Conservation (phyloP, 2,329 filamentous ascomycete species). For the Trichoderma oligosporum region DNA sequence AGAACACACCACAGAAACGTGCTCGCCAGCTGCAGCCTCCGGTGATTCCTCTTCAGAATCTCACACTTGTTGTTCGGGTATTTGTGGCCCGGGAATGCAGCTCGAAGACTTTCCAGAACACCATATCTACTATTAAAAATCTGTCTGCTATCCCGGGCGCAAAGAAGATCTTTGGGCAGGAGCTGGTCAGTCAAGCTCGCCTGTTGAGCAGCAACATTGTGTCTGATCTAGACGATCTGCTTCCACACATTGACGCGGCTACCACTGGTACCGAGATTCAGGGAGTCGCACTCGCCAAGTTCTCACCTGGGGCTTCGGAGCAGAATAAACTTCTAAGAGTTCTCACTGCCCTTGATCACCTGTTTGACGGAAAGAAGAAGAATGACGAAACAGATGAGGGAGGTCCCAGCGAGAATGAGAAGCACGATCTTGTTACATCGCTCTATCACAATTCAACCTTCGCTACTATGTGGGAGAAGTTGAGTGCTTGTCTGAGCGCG, state of each 20-base stretch:
- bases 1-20: constrained; percentile 45
- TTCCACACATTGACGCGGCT: constrained; percentile 81
- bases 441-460: constrained; percentile 92
- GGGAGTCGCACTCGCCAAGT: constrained; percentile 87
- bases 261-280: constrained; percentile 91
- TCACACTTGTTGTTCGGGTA: constrained; percentile 93
- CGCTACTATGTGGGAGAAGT: constrained; percentile 82
- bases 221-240: constrained; percentile 75
- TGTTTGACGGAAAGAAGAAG: constrained; percentile 80
- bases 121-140: constrained; percentile 97
- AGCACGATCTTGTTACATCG: constrained; percentile 79
- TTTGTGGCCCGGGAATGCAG: constrained; percentile 95
- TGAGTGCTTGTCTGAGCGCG: constrained; percentile 81
- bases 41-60: constrained; percentile 80
- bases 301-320: constrained; percentile 92
- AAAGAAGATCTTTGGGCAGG: constrained; percentile 85
- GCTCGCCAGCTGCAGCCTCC: constrained; percentile 69
- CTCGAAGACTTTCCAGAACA: constrained; percentile 96
- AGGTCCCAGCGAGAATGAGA: constrained; percentile 55
- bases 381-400: constrained; percentile 47
- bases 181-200: constrained; percentile 84
- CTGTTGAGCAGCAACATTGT: constrained; percentile 80
- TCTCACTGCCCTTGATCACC: constrained; percentile 87
- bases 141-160: constrained; percentile 88
- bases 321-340: constrained; percentile 94